These are phyloP conservation scores for Suillus placidus DNA, from an alignment of 768 basidiomycete genomes.

Conservation along the genomic window DNA sequence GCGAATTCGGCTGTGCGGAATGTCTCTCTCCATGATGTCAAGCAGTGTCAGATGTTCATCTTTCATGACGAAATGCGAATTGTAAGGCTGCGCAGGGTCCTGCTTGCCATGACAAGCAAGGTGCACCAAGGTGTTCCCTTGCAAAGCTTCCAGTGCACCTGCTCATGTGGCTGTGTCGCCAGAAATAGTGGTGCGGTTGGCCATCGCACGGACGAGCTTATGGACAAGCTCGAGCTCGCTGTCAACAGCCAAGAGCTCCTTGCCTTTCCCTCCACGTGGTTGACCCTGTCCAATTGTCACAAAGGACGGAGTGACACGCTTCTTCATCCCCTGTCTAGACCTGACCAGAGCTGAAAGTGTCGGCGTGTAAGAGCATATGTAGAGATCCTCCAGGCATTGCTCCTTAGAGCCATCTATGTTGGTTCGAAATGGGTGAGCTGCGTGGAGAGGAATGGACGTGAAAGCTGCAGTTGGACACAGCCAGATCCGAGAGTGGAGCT, in stretches of 20 bases:
- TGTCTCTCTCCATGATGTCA: constrained; percentile 10
- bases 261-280: constrained; percentile 5
- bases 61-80: constrained; percentile 9
- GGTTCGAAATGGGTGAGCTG: constrained; percentile 32
- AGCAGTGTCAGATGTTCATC: background rate
- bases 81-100: constrained; percentile 14
- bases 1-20: constrained; percentile 8
- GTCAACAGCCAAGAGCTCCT: background rate
- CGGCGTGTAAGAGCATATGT: constrained; percentile 16
- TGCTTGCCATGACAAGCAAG: constrained; percentile 24
- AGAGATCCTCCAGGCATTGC: constrained; percentile 10
- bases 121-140: constrained; percentile 18
- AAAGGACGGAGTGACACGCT: background rate
- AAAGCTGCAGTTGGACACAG: constrained; percentile 16
- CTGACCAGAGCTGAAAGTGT: constrained; percentile 12
- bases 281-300: constrained; percentile 8
- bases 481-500: constrained; percentile 6
- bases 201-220: constrained; percentile 19
- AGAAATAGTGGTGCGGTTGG: background rate
- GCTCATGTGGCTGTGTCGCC: background rate
- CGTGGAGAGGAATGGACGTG: constrained; percentile 16
- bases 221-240: constrained; percentile 20
- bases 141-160: background rate
- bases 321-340: constrained; percentile 6
- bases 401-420: constrained; percentile 7